Percentiles rank a stretch among this genome's conserved stretches.
Evolutionary conservation across 192 early-diverging fungal species (phyloP).

Genomic region (Entomortierella beljakovae): DNA sequence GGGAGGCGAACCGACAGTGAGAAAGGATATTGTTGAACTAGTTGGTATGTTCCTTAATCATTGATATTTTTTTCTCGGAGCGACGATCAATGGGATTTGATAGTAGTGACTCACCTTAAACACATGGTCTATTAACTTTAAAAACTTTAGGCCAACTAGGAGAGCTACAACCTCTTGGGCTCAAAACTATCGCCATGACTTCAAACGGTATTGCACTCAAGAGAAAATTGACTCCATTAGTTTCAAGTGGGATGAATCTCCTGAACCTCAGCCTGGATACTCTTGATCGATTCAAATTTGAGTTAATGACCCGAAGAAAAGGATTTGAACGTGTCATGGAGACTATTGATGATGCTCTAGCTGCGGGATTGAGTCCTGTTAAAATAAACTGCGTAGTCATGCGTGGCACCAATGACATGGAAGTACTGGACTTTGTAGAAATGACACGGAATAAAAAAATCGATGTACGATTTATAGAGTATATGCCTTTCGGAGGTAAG

Average conservation of each 20-base stretch:
- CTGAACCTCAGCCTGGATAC: constrained; percentile 96
- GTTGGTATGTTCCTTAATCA: constrained; percentile 62
- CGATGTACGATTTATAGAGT: constrained; percentile 95
- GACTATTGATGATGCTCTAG: constrained; percentile 76
- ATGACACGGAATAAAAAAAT: constrained; percentile 81
- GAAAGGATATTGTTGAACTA: constrained; percentile 90
- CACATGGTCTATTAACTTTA: neutral
- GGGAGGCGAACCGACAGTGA: constrained; percentile 95
- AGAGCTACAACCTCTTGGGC: constrained; percentile 74
- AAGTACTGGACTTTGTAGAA: constrained; percentile 86
- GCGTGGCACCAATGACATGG: constrained; percentile 84
- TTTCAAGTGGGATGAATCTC: constrained; percentile 81
- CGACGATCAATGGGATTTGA: neutral
- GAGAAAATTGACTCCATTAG: constrained; percentile 79
- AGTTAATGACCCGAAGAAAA: constrained; percentile 87
- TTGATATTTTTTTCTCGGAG: neutral
- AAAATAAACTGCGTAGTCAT: constrained; percentile 98
- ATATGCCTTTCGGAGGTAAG: constrained; percentile 97
- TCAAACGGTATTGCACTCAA: constrained; percentile 94
- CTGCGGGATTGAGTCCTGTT: constrained; percentile 74
- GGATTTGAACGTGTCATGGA: constrained; percentile 85
- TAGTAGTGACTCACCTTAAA: neutral
- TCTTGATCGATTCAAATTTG: constrained; percentile 87
- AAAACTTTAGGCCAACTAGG: constrained; percentile 70
- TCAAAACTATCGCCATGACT: constrained; percentile 90